Percentiles rank a stretch among this genome's conserved stretches.
Evolutionary conservation across 495 filamentous ascomycete genomes (phyloP).

Genomic region (Choiromyces venosus): DNA sequence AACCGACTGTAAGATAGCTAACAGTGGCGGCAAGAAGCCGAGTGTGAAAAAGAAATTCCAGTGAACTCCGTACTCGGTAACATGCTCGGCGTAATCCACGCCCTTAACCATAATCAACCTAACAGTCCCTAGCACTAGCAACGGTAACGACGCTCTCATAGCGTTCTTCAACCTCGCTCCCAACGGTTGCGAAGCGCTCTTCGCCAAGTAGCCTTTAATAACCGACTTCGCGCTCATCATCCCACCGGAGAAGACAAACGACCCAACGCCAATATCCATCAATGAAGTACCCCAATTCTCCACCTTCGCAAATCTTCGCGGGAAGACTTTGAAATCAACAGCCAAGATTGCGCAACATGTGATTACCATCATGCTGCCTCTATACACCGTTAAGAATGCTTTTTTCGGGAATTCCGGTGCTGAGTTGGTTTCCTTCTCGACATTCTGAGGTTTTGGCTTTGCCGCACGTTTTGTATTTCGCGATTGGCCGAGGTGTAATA

Average conservation of each 20-base stretch:
- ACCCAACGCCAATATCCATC: conserved; percentile 97
- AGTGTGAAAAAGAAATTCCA: conserved; percentile 99
- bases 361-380: conserved; percentile 84
- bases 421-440: conserved; percentile 3
- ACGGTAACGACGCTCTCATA: conserved; percentile 71
- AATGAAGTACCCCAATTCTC: conserved; percentile 97
- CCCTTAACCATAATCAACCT: conserved; percentile 86
- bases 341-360: conserved; percentile 94
- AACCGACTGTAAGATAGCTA: conserved; percentile 73
- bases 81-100: conserved; percentile 92
- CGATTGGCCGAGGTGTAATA: conserved; percentile 53
- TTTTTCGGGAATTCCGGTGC: conserved; percentile 61
- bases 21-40: conserved; percentile 78
- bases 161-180: conserved; percentile 55
- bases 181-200: conserved; percentile 43
- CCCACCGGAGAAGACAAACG: conserved; percentile 94
- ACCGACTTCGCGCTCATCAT: conserved; percentile 82
- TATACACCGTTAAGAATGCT: conserved; percentile 85
- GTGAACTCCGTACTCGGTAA: conserved; percentile 95
- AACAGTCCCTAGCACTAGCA: conserved; percentile 73
- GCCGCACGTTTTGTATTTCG: conserved; percentile 31
- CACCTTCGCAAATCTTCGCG: conserved; percentile 90
- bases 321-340: conserved; percentile 90
- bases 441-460: conserved; percentile 28
- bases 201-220: conserved; percentile 60